phyloP scores from a whole-genome alignment of 768 basidiomycete genomes.

The Suillus bovinus region DNA sequence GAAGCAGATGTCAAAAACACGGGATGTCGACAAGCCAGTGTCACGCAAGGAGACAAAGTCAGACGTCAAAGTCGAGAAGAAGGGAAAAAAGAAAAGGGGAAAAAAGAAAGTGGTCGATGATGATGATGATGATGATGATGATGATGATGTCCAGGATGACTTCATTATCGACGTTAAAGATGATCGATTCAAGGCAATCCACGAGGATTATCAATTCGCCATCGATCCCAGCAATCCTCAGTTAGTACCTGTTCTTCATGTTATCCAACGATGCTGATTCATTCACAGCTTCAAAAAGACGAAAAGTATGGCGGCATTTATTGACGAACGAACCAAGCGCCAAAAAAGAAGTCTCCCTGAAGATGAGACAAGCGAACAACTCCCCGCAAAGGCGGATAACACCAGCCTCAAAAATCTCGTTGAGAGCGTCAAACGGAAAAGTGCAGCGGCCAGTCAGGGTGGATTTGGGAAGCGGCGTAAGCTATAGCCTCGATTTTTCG shows the following conservation, averaged over 20 bases:
- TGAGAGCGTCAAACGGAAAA: conserved; percentile 87
- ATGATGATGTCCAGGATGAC: conserved; percentile 71
- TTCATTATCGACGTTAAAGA: conserved; percentile 87
- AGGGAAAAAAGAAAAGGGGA: conserved; percentile 38
- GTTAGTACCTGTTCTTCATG: conserved; percentile 48
- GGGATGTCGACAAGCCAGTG: conserved; percentile 17
- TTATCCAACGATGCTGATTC: background rate
- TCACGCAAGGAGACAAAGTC: conserved; percentile 71
- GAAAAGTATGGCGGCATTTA: conserved; percentile 81
- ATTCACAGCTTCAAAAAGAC: conserved; percentile 84
- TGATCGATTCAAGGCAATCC: conserved; percentile 81
- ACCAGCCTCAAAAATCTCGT: conserved; percentile 66
- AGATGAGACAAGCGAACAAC: background rate
- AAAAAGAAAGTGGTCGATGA: conserved; percentile 47
- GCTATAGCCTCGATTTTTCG: conserved; percentile 15
- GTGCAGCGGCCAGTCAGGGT: conserved; percentile 29
- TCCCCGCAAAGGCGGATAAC: conserved; percentile 19
- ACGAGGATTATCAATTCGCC: conserved; percentile 89
- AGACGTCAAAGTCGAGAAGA: conserved; percentile 85
- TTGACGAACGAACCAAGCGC: conserved; percentile 79
- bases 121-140: conserved; percentile 54
- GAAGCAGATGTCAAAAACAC: conserved; percentile 22
- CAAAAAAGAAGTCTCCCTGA: conserved; percentile 39
- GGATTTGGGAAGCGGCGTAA: conserved; percentile 43
- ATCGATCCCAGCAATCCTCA: conserved; percentile 96